phyloP scores from a whole-genome alignment of 768 basidiomycete genomes.

The Cytidiella melzeri region DNA sequence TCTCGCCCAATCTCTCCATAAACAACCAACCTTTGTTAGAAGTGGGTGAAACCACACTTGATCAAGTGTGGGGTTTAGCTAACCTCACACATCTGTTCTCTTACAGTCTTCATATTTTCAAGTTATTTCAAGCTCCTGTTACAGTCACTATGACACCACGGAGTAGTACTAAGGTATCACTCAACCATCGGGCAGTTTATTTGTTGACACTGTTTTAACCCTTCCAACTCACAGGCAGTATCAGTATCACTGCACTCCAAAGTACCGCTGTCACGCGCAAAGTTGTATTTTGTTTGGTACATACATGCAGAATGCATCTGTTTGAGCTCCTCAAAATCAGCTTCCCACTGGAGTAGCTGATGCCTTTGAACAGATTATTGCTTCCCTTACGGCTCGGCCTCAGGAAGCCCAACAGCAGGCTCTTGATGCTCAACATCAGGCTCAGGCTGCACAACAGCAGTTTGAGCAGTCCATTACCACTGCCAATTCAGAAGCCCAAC shows the following conservation, averaged over 20 bases:
- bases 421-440: not conserved
- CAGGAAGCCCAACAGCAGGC: not conserved
- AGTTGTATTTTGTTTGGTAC: not conserved
- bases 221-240: not conserved
- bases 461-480: not conserved
- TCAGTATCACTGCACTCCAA: not conserved
- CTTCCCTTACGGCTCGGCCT: not conserved
- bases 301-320: not conserved
- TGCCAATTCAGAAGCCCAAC: not conserved
- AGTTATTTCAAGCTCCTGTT: not conserved
- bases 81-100: not conserved
- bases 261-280: not conserved
- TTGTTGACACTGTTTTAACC: too few species aligned
- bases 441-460: not conserved
- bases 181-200: too few species aligned
- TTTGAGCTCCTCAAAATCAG: not conserved
- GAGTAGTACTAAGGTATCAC: too few species aligned
- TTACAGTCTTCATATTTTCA: not conserved
- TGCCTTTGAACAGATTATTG: not conserved
- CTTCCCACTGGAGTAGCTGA: not conserved
- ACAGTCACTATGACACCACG: too few species aligned
- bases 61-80: not conserved
- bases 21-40: not conserved
- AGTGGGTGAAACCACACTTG: not conserved
- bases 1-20: not conserved